Evolutionary conservation across 106 monocot species (phyloP), one percentile per base, ranked within the genome.

Genomic region (Acanthochlamys bracteata): DNA sequence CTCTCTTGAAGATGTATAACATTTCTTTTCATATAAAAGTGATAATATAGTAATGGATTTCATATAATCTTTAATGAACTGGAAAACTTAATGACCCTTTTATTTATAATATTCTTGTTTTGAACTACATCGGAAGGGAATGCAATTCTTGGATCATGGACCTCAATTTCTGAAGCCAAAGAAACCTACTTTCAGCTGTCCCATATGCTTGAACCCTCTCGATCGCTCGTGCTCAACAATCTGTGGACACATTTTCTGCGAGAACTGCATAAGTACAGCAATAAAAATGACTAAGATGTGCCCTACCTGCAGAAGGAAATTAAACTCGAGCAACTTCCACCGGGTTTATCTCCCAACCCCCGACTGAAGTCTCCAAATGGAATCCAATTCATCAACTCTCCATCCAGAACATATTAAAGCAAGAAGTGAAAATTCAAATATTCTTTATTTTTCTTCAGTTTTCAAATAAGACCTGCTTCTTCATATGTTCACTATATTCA

Each of bases 191-290:
- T 59, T 59, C 59, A 17, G 17, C 12, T 59, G 59, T 33, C 59
- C 59, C 7, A 33, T 59, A 10, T 59, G 59, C 59, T 13, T 59
- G 59, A 24, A 26, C 25, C 3, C 59, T 7, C 2, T 59, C 14
- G 59, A 26, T 26, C 25, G 26, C 11, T 7, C 59, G 26, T 13
- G 9, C 27, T 59, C 59, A 15, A 59, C 59, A 59, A 59, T 59
- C 59, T 59, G 59, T 10, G 59, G 59, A 25, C 59, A 59, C 26
- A 59, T 59, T 13, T 59, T 59, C 14, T 59, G 59, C 17, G 14
- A 59, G 27, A 11, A 9, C 0, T 59, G 59, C 25, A 59, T 59
- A 6, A 59, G 14, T 23, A 4, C 22, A 0, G 0, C 59, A 13
- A 27, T 59, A 13, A 24, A 24, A 26, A 1, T 3, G 0, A 13